These are phyloP conservation scores for Solanum hybrid DNA, from an alignment of 305 asterid species.

Conservation along the genomic window DNA sequence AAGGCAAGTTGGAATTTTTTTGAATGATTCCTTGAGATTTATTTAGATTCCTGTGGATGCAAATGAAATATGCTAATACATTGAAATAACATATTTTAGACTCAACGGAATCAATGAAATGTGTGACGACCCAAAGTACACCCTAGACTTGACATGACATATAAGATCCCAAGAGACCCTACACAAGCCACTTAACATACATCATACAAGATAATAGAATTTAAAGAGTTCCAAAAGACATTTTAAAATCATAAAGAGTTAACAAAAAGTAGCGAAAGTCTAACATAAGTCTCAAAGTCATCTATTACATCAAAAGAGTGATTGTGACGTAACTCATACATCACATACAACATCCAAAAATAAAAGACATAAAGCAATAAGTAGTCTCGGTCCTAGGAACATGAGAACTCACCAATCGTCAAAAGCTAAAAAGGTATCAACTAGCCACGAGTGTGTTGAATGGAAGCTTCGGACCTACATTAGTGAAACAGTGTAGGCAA, in stretches of 20 bases:
- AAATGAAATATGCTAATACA: not conserved
- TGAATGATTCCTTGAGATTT: not conserved
- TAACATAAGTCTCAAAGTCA: not conserved
- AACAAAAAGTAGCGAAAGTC: not conserved
- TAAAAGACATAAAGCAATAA: not conserved
- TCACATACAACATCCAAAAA: not conserved
- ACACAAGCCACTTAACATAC: not conserved
- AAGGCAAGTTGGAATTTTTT: not conserved
- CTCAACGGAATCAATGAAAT: not conserved
- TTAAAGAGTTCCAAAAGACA: not conserved
- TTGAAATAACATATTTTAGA: not conserved
- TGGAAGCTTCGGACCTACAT: not conserved
- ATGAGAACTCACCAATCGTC: not conserved
- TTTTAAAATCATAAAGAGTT: not conserved
- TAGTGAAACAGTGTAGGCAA: not conserved
- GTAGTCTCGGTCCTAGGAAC: not conserved
- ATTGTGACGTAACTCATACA: not conserved
- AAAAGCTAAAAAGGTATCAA: not conserved
- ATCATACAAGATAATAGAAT: no score
- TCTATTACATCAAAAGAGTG: not conserved
- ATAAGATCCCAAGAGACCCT: not conserved
- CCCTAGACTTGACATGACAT: not conserved
- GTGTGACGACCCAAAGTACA: not conserved
- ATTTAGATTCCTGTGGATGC: not conserved
- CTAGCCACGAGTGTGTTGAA: not conserved